Conservation (phyloP, 2,329 filamentous ascomycete species). For the Onygenales sp. region DNA sequence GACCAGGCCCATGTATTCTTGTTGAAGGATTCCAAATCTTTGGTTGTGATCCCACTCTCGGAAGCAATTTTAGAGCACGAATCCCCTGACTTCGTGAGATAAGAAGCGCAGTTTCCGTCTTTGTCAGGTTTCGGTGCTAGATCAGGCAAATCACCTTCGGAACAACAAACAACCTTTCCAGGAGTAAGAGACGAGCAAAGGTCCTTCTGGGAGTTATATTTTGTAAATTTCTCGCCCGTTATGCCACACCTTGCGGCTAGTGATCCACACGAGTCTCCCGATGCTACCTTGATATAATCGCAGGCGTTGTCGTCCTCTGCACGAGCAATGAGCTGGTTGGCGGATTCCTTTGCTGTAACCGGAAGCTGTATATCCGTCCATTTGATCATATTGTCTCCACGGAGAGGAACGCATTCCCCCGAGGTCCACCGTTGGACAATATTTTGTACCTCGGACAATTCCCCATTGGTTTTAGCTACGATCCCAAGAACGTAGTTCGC, state of each 20-base stretch:
- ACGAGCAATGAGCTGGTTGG: background rate
- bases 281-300: constrained; percentile 18
- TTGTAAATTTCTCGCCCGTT: constrained; percentile 25
- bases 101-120: constrained; percentile 30
- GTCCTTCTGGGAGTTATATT: constrained; percentile 24
- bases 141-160: constrained; percentile 25
- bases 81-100: constrained; percentile 26
- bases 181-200: constrained; percentile 22
- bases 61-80: constrained; percentile 26
- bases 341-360: no score
- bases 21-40: constrained; percentile 33
- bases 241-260: constrained; percentile 33
- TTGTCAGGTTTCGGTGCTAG: constrained; percentile 24
- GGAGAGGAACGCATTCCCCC: no score
- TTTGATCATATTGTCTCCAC: no score
- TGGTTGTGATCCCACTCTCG: constrained; percentile 24
- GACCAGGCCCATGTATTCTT: constrained; percentile 37
- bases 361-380: no score
- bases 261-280: constrained; percentile 27
- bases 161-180: constrained; percentile 30
- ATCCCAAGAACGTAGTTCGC: no score
- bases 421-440: no score
- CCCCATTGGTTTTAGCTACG: no score
- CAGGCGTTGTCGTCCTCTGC: background rate
- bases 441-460: no score